Percentiles rank a stretch among this genome's conserved stretches.
phyloP scores from a whole-genome alignment of 345 rosid genomes.

The Bruguiera gymnorhiza region DNA sequence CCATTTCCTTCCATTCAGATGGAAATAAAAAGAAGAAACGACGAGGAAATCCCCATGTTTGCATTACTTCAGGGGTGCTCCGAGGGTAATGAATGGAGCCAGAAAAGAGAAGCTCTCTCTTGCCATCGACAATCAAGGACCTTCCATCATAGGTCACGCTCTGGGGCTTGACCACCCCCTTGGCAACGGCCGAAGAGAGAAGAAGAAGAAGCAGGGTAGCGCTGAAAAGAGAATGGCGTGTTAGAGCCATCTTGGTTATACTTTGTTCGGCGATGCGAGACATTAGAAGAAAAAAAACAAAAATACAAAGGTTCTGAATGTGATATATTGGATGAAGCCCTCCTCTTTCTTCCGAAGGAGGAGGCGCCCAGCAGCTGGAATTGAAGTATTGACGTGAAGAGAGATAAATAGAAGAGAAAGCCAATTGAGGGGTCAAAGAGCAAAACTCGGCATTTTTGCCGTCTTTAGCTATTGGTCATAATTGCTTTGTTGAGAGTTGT shows the following conservation, averaged over 20 bases:
- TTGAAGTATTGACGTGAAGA: background rate
- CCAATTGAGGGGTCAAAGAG: too few species aligned
- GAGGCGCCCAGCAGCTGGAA: conserved; percentile 23
- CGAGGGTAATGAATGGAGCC: conserved; percentile 87
- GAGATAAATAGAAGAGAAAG: conserved; percentile 11
- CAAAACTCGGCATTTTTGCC: background rate
- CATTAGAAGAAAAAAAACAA: too few species aligned
- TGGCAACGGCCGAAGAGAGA: conserved; percentile 11
- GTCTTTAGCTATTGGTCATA: too few species aligned
- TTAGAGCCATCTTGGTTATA: background rate
- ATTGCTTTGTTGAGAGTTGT: too few species aligned
- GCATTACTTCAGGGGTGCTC: conserved; percentile 61
- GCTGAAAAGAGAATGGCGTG: conserved; percentile 3
- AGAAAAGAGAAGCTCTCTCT: conserved; percentile 63
- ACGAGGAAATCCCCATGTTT: background rate
- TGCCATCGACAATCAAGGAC: conserved; percentile 56
- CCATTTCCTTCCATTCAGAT: too few species aligned
- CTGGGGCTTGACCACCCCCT: background rate
- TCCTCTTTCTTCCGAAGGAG: conserved; percentile 23
- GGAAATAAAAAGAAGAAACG: too few species aligned
- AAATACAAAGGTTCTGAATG: too few species aligned
- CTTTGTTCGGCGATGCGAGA: background rate
- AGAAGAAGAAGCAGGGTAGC: conserved; percentile 18
- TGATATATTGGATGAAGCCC: conserved; percentile 4
- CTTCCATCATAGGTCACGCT: conserved; percentile 54